phyloP scores from a whole-genome alignment of 192 early-diverging fungal genomes.

The Podila minutissima region DNA sequence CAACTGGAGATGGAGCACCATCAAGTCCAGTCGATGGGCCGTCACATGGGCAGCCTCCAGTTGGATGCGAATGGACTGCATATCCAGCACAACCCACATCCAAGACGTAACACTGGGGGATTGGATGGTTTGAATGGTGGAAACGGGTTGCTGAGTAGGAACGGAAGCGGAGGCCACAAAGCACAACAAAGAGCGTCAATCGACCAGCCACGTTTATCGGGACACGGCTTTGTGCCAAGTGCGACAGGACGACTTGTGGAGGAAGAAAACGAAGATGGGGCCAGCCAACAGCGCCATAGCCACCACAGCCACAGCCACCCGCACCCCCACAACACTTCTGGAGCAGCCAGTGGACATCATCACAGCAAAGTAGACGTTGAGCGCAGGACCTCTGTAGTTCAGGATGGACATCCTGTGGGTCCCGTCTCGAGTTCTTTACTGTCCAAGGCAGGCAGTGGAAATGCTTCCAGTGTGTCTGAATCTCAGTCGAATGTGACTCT shows the following conservation, averaged over 20 bases:
- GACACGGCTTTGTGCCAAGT: background rate
- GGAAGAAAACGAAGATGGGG: too few species aligned
- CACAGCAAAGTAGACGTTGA: too few species aligned
- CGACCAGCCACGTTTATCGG: background rate
- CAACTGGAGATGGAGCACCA: constrained; percentile 2
- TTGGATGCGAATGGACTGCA: background rate
- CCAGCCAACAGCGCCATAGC: too few species aligned
- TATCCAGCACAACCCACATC: constrained; percentile 1
- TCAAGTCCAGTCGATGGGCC: background rate
- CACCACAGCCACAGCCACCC: too few species aligned
- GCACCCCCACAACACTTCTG: too few species aligned
- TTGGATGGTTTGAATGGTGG: constrained; percentile 15
- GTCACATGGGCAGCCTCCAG: background rate
- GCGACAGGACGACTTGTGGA: too few species aligned
- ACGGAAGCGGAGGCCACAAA: constrained; percentile 6
- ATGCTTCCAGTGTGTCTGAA: background rate
- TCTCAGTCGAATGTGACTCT: constrained; percentile 10
- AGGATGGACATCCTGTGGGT: too few species aligned
- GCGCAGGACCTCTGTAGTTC: too few species aligned
- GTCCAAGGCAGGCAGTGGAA: background rate
- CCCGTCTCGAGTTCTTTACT: too few species aligned
- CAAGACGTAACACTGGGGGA: constrained; percentile 1
- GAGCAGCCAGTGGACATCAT: too few species aligned
- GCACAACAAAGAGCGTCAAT: background rate
- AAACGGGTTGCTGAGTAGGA: constrained; percentile 19